phyloP scores from a whole-genome alignment of 768 basidiomycete genomes.

The Phaffia australis region DNA sequence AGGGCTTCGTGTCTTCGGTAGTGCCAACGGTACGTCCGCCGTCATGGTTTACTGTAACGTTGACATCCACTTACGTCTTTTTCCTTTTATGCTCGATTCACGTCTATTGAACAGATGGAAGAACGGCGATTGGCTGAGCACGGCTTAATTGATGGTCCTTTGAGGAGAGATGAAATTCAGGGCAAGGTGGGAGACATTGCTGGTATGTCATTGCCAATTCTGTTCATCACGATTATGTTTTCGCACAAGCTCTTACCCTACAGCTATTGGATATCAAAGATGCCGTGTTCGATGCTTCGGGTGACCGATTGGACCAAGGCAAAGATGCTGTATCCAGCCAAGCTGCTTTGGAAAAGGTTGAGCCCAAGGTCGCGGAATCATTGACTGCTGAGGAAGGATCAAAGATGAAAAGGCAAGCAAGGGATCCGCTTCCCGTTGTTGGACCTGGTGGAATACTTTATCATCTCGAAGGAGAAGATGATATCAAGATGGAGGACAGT shows the following conservation, averaged over 20 bases:
- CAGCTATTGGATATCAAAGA: neutral
- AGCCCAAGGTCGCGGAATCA: neutral
- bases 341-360: constrained; percentile 14
- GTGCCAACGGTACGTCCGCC: constrained; percentile 9
- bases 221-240: neutral
- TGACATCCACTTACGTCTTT: neutral
- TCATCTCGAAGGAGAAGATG: neutral
- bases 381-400: constrained; percentile 4
- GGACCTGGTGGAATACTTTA: neutral
- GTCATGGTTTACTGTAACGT: neutral
- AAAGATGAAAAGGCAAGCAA: constrained; percentile 2
- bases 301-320: neutral
- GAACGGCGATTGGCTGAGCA: constrained; percentile 24
- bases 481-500: neutral
- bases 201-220: neutral
- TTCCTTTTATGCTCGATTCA: neutral
- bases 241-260: neutral
- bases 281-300: constrained; percentile 12
- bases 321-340: neutral
- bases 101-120: constrained; percentile 13
- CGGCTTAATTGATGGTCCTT: constrained; percentile 20
- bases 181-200: constrained; percentile 19
- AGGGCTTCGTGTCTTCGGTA: constrained; percentile 23
- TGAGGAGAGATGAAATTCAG: constrained; percentile 13
- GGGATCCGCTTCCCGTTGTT: neutral